Evolutionary conservation across 169 alveolate genomes (phyloP).

Genomic region (Besnoitia besnoiti): DNA sequence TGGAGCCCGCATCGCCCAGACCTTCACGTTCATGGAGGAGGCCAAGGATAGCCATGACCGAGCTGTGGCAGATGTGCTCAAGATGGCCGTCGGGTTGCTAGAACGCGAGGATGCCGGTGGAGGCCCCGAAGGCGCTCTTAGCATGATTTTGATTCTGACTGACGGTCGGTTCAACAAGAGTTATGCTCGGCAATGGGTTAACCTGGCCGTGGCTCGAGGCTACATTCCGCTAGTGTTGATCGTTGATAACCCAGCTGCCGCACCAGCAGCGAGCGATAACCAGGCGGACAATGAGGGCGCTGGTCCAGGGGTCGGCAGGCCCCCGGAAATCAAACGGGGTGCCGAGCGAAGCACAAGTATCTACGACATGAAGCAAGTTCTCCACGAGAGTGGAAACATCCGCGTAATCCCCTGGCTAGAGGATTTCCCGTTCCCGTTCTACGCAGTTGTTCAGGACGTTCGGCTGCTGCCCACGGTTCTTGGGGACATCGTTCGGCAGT

Average conservation of each 20-base stretch:
- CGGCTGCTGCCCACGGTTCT: slow-evolving; percentile 72
- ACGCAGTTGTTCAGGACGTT: slow-evolving; percentile 83
- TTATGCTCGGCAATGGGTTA: slow-evolving; percentile 85
- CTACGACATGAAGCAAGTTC: slow-evolving; percentile 84
- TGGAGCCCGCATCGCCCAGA: slow-evolving; percentile 67
- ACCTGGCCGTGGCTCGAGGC: slow-evolving; percentile 81
- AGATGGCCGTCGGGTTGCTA: slow-evolving; percentile 82
- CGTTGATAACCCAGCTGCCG: slow-evolving; percentile 77
- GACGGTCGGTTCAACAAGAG: slow-evolving; percentile 95
- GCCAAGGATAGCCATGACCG: slow-evolving; percentile 69
- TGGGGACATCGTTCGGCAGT: slow-evolving; percentile 78
- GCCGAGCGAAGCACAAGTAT: slow-evolving; percentile 67
- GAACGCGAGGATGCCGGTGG: slow-evolving; percentile 55
- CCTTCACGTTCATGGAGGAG: slow-evolving; percentile 75
- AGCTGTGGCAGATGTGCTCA: slow-evolving; percentile 73
- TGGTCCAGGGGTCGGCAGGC: not conserved
- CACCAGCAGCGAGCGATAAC: not conserved
- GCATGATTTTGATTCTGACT: slow-evolving; percentile 85
- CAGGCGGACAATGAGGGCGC: not conserved
- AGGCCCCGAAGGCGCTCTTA: slow-evolving; percentile 65
- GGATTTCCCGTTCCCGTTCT: slow-evolving; percentile 93
- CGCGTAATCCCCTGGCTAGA: slow-evolving; percentile 87
- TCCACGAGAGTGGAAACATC: slow-evolving; percentile 80
- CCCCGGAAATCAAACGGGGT: not conserved
- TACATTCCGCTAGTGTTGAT: slow-evolving; percentile 84